Base-by-base conservation (phyloP, 1,284 basidiomycete genomes). In the Fomitiporia mediterranea region DNA sequence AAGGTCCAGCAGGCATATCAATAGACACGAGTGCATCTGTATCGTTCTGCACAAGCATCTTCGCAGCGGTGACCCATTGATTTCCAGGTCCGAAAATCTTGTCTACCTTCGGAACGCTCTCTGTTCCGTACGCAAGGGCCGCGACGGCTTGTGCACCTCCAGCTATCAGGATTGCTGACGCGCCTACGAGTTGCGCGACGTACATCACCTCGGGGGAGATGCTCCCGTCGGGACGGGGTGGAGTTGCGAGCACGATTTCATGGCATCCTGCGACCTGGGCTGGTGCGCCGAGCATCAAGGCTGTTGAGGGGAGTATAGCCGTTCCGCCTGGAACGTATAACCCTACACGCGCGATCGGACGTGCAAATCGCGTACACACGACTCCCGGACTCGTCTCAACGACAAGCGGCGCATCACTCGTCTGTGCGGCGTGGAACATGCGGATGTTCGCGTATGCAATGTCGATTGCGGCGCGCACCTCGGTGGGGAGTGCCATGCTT, bases 41-140 rank as follows among this genome's bases (percentile, higher is more conserved):
- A 69, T 99, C 97, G 70, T 98, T 98, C 72, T 98, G 95, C 19
- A 98, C 94, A 60, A 98, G 74, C 97, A 99, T 98, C 78, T 99
- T 99, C 56, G 96, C 96, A 0, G 97, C 97, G 0, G 96, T 99
- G 25, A 99, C 97, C 89, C 96, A 99, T 70, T 99, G 97, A 70
- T 99, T 99, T 23, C 97, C 97, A 2, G 97, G 97, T 17, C 97
- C 97, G 66, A 98, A 97, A 64, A 99, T 96, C 74, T 98, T 99
- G 79, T 99, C 97, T 15, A 99, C 97, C 74, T 99, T 99, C n/a
- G 94, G 94, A 6, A 96, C 94, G 2, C 87, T 88, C 67, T 89
- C 78, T 3, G 97, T 99, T 13, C 97, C 97, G 70, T 98, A 99
- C 1, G 97, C 97, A 73, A 99, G 79, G 0, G 94, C 96, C 13